Evolutionary conservation across 768 basidiomycete species (phyloP).

Genomic region (Tulasnella sp.): DNA sequence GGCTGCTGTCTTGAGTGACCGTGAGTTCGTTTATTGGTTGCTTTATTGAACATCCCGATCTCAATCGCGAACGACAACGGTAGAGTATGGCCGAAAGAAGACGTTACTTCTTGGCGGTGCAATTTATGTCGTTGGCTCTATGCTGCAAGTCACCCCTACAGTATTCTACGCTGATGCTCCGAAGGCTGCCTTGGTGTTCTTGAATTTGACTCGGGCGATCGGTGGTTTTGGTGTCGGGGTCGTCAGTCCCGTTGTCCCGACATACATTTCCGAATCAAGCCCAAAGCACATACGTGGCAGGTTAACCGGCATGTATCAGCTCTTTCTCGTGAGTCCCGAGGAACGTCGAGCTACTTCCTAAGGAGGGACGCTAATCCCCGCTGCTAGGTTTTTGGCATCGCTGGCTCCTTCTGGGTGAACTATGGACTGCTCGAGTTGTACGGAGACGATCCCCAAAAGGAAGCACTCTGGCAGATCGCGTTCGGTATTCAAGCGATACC

Average conservation of each 20-base stretch:
- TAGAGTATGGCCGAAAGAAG: constrained; percentile 48
- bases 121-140: constrained; percentile 49
- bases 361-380: neutral
- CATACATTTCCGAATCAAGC: constrained; percentile 52
- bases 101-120: constrained; percentile 46
- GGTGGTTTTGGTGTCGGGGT: constrained; percentile 32
- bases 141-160: constrained; percentile 45
- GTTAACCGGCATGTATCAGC: constrained; percentile 40
- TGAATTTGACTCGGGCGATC: constrained; percentile 37
- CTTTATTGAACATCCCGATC: constrained; percentile 43
- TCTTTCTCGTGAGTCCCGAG: constrained; percentile 28
- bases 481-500: constrained; percentile 74
- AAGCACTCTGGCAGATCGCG: constrained; percentile 60
- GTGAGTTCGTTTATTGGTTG: constrained; percentile 2
- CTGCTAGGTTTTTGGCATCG: constrained; percentile 10
- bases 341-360: neutral
- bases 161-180: neutral
- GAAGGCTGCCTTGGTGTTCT: constrained; percentile 36
- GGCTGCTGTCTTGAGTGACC: neutral
- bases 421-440: neutral
- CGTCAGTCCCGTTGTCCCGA: constrained; percentile 42
- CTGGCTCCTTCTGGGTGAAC: constrained; percentile 21
- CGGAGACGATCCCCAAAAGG: constrained; percentile 5
- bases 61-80: constrained; percentile 41
- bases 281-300: constrained; percentile 50